Evolutionary conservation across 306 rosid genomes (phyloP).

Genomic region (Pyrus bretschneideri): DNA sequence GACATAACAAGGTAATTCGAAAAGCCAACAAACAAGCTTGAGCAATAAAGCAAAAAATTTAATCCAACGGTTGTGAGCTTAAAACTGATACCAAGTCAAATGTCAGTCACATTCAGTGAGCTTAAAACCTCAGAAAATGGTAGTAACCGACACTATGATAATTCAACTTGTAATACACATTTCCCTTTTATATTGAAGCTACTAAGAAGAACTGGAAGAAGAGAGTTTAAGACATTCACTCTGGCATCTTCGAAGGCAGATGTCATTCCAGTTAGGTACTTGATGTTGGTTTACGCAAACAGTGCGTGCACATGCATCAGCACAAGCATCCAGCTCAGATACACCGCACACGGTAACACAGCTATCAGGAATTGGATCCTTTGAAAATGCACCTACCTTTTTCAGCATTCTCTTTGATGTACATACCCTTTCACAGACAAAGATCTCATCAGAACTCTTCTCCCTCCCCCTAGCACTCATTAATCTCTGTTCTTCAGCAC

Average conservation of each 20-base stretch:
- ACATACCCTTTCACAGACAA: constrained; percentile 91
- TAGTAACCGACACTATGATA: neutral
- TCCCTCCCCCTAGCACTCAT: constrained; percentile 71
- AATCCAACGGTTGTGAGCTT: too few species aligned
- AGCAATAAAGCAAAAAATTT: neutral
- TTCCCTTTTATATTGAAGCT: neutral
- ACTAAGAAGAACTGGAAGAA: neutral
- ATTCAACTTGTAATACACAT: neutral
- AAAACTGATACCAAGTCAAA: too few species aligned
- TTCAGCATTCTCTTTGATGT: constrained; percentile 89
- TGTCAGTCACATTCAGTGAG: too few species aligned
- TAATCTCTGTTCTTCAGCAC: constrained; percentile 60
- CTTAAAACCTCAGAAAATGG: too few species aligned
- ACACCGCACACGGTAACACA: constrained; percentile 94
- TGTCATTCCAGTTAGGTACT: constrained; percentile 87
- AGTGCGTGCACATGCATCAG: constrained; percentile 93
- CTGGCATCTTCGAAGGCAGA: constrained; percentile 90
- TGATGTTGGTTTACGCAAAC: constrained; percentile 92
- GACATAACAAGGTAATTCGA: neutral
- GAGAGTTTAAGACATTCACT: constrained; percentile 87
- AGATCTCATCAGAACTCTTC: constrained; percentile 78
- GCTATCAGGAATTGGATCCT: constrained; percentile 92
- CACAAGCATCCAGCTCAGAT: constrained; percentile 84
- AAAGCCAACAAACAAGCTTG: neutral
- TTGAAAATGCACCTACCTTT: constrained; percentile 82